Evolutionary conservation across 805 yeast species (phyloP).

Genomic region (Starmera caribaea): DNA sequence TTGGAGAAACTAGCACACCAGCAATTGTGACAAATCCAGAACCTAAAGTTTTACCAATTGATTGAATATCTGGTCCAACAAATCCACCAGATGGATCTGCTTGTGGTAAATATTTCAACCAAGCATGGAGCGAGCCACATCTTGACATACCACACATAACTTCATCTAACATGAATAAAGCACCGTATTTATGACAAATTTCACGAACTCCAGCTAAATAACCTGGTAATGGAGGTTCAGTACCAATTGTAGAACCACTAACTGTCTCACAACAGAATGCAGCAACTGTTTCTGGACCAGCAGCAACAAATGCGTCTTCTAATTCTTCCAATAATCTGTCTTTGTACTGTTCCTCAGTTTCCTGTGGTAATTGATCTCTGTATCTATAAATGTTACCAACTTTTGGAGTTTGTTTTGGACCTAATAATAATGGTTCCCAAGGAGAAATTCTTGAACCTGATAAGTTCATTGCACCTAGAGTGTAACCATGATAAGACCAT

Average conservation of each 20-base stretch:
- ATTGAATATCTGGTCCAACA: constrained; percentile 35
- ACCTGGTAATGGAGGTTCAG: constrained; percentile 34
- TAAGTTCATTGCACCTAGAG: constrained; percentile 35
- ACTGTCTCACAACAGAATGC: constrained; percentile 37
- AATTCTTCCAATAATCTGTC: constrained; percentile 28
- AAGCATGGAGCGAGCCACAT: constrained; percentile 36
- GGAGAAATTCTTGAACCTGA: constrained; percentile 17
- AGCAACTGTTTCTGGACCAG: constrained; percentile 34
- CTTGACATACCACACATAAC: constrained; percentile 53
- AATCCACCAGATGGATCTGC: constrained; percentile 12
- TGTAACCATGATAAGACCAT: constrained; percentile 40
- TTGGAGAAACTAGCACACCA: constrained; percentile 33
- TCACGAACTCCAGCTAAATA: constrained; percentile 36
- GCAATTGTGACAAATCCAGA: constrained; percentile 42
- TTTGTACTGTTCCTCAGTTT: constrained; percentile 31
- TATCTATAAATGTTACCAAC: constrained; percentile 25
- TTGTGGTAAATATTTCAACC: constrained; percentile 31
- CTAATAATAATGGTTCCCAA: neutral
- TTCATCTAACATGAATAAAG: constrained; percentile 41
- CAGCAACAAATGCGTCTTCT: constrained; percentile 30
- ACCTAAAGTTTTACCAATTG: constrained; percentile 40
- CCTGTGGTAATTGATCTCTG: constrained; percentile 21
- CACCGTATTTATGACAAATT: constrained; percentile 42
- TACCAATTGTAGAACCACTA: constrained; percentile 37
- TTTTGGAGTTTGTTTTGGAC: constrained; percentile 15